phyloP scores from a whole-genome alignment of 805 yeast species.

The Cyberlindnera bimundalis region DNA sequence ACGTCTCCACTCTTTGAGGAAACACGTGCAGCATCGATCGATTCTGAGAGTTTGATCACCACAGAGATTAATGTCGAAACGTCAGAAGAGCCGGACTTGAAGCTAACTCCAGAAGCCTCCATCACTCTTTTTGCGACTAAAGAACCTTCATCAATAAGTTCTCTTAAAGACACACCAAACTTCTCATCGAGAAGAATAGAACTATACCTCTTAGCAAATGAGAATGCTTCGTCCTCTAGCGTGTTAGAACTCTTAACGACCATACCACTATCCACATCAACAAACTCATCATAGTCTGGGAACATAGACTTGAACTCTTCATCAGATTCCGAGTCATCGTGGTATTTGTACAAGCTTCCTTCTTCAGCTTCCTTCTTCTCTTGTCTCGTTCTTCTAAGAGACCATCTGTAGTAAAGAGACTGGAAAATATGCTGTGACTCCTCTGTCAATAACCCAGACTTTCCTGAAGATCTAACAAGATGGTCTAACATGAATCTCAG shows the following conservation, averaged over 20 bases:
- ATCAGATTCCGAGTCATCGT: slow-evolving; percentile 67
- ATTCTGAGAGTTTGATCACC: slow-evolving; percentile 31
- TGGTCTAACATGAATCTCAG: slow-evolving; percentile 45
- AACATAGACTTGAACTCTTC: slow-evolving; percentile 77
- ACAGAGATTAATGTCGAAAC: slow-evolving; percentile 35
- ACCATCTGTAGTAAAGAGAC: slow-evolving; percentile 76
- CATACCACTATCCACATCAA: slow-evolving; percentile 35
- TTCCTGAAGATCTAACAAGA: slow-evolving; percentile 20
- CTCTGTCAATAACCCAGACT: slow-evolving; percentile 19
- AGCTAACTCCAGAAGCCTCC: slow-evolving; percentile 20
- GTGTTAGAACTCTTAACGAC: slow-evolving; percentile 20
- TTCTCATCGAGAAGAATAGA: slow-evolving; percentile 34
- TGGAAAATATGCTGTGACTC: slow-evolving; percentile 48
- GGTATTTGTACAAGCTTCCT: slow-evolving; percentile 61
- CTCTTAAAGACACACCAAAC: slow-evolving; percentile 17
- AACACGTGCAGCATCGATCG: slow-evolving; percentile 31
- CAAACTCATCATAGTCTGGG: slow-evolving; percentile 79
- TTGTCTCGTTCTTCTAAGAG: slow-evolving; percentile 60
- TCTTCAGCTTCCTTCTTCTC: slow-evolving; percentile 61
- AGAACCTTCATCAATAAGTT: slow-evolving; percentile 41
- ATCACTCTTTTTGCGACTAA: slow-evolving; percentile 30
- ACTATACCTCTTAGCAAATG: slow-evolving; percentile 49
- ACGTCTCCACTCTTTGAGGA: slow-evolving; percentile 33
- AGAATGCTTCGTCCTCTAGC: slow-evolving; percentile 45
- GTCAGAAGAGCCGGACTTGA: slow-evolving; percentile 24